A percentile compares a stretch with the other conserved stretches of the same genome.
Conservation (phyloP, 2,329 filamentous ascomycete species). For the Talaromyces islandicus region DNA sequence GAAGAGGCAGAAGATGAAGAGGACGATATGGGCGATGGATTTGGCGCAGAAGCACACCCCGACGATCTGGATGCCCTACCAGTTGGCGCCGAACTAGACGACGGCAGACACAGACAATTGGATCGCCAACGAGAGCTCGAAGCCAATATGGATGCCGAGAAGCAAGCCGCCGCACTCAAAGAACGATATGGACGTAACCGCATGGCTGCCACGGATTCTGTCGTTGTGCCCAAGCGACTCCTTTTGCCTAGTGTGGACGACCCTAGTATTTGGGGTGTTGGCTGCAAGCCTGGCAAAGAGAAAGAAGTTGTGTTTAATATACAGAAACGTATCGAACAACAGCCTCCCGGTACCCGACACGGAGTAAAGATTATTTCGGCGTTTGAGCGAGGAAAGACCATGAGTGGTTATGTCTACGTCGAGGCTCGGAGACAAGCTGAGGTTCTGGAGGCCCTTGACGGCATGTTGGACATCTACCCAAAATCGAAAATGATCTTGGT, state of each 20-base stretch:
- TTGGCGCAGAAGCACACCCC: constrained; percentile 83
- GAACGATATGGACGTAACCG: constrained; percentile 82
- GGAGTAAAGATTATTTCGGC: constrained; percentile 80
- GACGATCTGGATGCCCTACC: constrained; percentile 76
- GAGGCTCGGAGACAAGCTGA: constrained; percentile 85
- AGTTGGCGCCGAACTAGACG: constrained; percentile 73
- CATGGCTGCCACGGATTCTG: constrained; percentile 61
- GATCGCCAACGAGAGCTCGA: constrained; percentile 86
- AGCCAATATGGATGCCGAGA: constrained; percentile 84
- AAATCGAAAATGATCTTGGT: constrained; percentile 81
- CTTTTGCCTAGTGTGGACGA: constrained; percentile 91
- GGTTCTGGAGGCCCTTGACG: constrained; percentile 74
- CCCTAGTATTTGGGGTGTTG: constrained; percentile 90
- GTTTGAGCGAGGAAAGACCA: constrained; percentile 81
- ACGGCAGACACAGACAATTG: constrained; percentile 87
- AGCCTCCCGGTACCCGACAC: constrained; percentile 64
- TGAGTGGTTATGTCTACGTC: constrained; percentile 93
- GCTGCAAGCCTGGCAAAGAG: constrained; percentile 93
- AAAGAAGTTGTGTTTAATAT: constrained; percentile 82
- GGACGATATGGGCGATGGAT: constrained; percentile 74
- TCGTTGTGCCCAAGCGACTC: constrained; percentile 75
- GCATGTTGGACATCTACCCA: constrained; percentile 83
- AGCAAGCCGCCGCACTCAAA: constrained; percentile 78
- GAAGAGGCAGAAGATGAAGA: constrained; percentile 87
- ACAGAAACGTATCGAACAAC: constrained; percentile 82